phyloP scores from a whole-genome alignment of 176 grass and related monocot species.

The Aegilops bicornis region DNA sequence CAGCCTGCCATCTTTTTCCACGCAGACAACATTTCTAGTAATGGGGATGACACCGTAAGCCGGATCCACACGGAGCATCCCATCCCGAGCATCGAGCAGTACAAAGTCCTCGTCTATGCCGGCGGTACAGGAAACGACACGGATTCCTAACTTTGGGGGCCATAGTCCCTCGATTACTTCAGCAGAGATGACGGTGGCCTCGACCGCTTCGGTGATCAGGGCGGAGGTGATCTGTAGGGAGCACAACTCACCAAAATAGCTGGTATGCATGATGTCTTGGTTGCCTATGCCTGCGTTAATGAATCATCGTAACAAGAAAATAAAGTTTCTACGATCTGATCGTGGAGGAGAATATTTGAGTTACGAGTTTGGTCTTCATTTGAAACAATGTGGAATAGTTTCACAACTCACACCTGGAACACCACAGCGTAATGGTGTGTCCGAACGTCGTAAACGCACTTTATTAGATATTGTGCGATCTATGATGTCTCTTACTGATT shows the following conservation, averaged over 20 bases:
- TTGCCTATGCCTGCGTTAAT: not conserved
- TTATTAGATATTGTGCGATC: too few relatives aligned
- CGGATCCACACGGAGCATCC: not conserved
- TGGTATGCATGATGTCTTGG: not conserved
- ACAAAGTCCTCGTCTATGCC: not conserved
- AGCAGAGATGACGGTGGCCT: not conserved
- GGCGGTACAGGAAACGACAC: not conserved
- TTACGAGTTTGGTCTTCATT: too few relatives aligned
- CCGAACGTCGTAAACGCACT: too few relatives aligned
- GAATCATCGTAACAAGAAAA: too few relatives aligned
- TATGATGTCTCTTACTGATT: too few relatives aligned
- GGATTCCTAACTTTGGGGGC: not conserved
- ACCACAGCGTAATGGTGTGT: too few relatives aligned
- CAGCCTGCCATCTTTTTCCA: not conserved
- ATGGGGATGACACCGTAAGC: not conserved
- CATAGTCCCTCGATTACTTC: not conserved
- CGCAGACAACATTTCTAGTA: not conserved
- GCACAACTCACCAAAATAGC: not conserved
- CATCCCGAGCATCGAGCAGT: not conserved
- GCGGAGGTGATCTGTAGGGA: not conserved
- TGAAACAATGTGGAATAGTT: too few relatives aligned
- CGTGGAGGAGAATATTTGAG: too few relatives aligned
- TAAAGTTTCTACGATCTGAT: too few relatives aligned
- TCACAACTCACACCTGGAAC: too few relatives aligned
- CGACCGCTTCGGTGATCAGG: not conserved